A percentile compares a stretch with the other conserved stretches of the same genome.
Evolutionary conservation across 495 filamentous ascomycete genomes (phyloP).

Genomic region (Corynascus novoguineensis): DNA sequence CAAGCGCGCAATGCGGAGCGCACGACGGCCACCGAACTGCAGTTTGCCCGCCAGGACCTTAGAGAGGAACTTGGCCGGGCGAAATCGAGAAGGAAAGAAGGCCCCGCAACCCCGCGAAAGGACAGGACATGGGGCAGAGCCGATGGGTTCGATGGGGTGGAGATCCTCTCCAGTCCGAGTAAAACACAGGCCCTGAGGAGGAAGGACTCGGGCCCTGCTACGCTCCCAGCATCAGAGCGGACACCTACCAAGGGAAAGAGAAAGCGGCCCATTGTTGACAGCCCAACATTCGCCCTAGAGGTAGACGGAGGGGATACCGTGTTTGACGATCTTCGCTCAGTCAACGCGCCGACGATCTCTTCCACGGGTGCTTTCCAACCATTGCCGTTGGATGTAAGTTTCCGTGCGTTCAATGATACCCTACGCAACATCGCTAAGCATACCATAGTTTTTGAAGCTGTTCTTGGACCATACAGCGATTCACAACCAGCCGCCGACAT

Average conservation of each 20-base stretch:
- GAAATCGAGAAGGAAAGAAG: constrained; percentile 36
- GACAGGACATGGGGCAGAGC: constrained; percentile 39
- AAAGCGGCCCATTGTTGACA: constrained; percentile 47
- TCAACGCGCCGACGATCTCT: background rate
- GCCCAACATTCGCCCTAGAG: constrained; percentile 46
- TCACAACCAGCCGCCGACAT: constrained; percentile 33
- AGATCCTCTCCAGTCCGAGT: constrained; percentile 42
- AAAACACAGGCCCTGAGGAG: constrained; percentile 33
- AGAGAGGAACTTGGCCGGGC: constrained; percentile 42
- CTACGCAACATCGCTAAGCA: constrained; percentile 12
- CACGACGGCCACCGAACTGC: constrained; percentile 44
- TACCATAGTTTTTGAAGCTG: constrained; percentile 35
- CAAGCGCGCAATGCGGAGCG: constrained; percentile 42
- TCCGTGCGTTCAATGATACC: background rate
- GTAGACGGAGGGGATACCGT: constrained; percentile 26
- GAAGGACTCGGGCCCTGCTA: constrained; percentile 31
- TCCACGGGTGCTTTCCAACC: background rate
- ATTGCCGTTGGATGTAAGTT: constrained; percentile 35
- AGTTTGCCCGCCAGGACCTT: constrained; percentile 49
- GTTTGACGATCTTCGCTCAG: background rate
- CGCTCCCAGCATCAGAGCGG: constrained; percentile 36
- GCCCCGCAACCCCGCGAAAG: constrained; percentile 44
- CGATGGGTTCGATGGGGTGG: constrained; percentile 52
- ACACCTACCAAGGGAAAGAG: constrained; percentile 48
- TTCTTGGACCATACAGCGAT: constrained; percentile 40